phyloP scores from a whole-genome alignment of 2,329 filamentous ascomycete genomes.

The Cytospora paraplurivora region DNA sequence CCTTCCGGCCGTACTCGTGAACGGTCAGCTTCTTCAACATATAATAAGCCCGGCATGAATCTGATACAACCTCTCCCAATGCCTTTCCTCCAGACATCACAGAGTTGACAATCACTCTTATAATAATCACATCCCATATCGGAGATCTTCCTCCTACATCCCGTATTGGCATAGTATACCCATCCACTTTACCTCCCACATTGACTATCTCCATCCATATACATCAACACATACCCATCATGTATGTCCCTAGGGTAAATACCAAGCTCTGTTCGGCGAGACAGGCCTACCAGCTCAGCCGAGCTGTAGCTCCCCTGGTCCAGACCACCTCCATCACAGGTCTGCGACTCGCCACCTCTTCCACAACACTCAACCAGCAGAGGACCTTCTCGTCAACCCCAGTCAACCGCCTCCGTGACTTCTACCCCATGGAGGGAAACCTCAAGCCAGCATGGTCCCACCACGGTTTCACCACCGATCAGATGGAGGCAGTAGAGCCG shows the following conservation, averaged over 20 bases:
- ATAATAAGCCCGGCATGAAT: too few relatives aligned
- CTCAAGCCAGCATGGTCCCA: slow-evolving; percentile 72
- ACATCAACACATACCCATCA: slow-evolving; percentile 22
- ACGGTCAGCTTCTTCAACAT: too few relatives aligned
- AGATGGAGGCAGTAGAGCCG: slow-evolving; percentile 74
- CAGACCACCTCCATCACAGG: slow-evolving; percentile 29
- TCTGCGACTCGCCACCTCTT: slow-evolving; percentile 36
- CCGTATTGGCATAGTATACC: not conserved
- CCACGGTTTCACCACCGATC: slow-evolving; percentile 72
- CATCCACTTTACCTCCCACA: slow-evolving; percentile 3
- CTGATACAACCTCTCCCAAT: not conserved
- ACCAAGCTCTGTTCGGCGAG: slow-evolving; percentile 35
- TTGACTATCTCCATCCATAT: not conserved
- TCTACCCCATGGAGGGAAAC: slow-evolving; percentile 61
- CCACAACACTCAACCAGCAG: slow-evolving; percentile 34
- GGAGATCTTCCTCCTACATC: not conserved
- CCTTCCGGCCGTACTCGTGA: too few relatives aligned
- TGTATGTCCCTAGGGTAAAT: slow-evolving; percentile 36
- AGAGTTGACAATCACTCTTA: not conserved
- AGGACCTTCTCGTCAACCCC: slow-evolving; percentile 55
- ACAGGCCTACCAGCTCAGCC: slow-evolving; percentile 34
- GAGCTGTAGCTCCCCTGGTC: slow-evolving; percentile 30
- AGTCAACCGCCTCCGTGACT: slow-evolving; percentile 51
- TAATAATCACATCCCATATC: not conserved
- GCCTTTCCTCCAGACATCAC: not conserved